A percentile compares a stretch with the other conserved stretches of the same genome.
Conservation (phyloP, 805 yeast species). For the Zygosaccharomyces gambellarensis region DNA sequence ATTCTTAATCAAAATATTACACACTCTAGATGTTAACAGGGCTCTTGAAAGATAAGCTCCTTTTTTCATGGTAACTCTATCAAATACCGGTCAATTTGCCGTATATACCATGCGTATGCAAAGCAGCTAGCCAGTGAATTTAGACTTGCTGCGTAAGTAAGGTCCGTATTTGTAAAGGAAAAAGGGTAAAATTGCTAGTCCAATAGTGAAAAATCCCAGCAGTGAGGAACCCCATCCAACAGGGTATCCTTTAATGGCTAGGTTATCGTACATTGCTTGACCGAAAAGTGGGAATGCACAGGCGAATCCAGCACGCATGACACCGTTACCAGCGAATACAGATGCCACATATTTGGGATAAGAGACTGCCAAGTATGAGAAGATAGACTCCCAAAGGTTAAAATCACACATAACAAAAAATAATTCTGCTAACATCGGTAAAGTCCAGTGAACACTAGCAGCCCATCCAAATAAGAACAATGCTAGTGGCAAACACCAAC, state of each 20-base stretch:
- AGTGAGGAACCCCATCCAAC: constrained; percentile 57
- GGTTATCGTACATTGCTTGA: constrained; percentile 49
- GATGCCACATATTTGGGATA: constrained; percentile 51
- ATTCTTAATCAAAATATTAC: too few species aligned
- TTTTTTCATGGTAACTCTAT: too few species aligned
- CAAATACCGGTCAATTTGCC: too few species aligned
- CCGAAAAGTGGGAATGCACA: constrained; percentile 65
- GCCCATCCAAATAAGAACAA: constrained; percentile 51
- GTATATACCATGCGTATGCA: not conserved
- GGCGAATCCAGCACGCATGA: constrained; percentile 49
- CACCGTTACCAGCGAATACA: constrained; percentile 53
- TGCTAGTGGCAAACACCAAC: constrained; percentile 40
- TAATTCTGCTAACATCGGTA: constrained; percentile 42
- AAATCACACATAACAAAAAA: constrained; percentile 41
- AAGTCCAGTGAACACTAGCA: constrained; percentile 46
- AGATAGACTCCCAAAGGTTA: constrained; percentile 47
- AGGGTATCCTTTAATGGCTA: constrained; percentile 47
- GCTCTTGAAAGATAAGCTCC: too few species aligned
- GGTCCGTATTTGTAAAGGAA: constrained; percentile 43
- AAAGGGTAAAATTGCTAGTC: constrained; percentile 45
- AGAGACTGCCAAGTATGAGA: constrained; percentile 46
- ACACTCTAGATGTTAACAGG: too few species aligned
- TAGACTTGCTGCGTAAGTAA: constrained; percentile 41
- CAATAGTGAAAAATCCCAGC: constrained; percentile 43
- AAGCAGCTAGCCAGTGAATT: constrained; percentile 29